Base-by-base conservation (phyloP, 1,139 yeast genomes). In the Saccharomycopsis hybrid region DNA sequence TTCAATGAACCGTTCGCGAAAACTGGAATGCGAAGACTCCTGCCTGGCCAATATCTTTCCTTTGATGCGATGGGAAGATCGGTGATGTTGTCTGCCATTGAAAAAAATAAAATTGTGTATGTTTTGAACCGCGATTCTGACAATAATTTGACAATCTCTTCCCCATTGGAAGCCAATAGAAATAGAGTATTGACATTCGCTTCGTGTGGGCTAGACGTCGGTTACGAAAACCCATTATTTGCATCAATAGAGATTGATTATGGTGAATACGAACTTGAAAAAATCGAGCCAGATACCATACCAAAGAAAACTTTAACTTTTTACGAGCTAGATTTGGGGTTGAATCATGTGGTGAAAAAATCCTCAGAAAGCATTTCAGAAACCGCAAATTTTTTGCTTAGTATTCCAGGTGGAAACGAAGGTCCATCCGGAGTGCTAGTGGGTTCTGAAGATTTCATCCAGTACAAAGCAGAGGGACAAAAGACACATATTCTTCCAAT, bases 301-400 rank as follows among this genome's bases (percentile, higher is more conserved):
- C n/a, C n/a, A n/a, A 54, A 59, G 44, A 67, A 66, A 48, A 59
- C 62, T 40, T 66, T 90, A 52, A 75, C 78, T 5, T 84, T 76
- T 62, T 90, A 90, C 65, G 94, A 87, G 60, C 68, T 90, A 32
- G 97, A 92, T 63, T 74, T 86, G 48, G 96, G 97, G 0, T 69
- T 90, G 49, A 89, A 90, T 60, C 85, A 84, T 61, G 76, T 89
- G 1, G 72, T 84, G 2, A 76, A 74, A 51, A 73, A 71, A 53
- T 70, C 76, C 52, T 63, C 76, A 2, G 73, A 67, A 35, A 62
- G 58, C 7, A 65, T 78, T 2, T 71, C 72, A 4, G 60, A 58
- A 31, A 66, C 64, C n/a, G 73, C 77, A 41, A 73, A 70, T 55
- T 64, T 71, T 47, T 53, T 79, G 9, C 41, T 77, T 2, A 61